Conservation (phyloP, 139 green algal species). For the Chlorella vulgaris region DNA sequence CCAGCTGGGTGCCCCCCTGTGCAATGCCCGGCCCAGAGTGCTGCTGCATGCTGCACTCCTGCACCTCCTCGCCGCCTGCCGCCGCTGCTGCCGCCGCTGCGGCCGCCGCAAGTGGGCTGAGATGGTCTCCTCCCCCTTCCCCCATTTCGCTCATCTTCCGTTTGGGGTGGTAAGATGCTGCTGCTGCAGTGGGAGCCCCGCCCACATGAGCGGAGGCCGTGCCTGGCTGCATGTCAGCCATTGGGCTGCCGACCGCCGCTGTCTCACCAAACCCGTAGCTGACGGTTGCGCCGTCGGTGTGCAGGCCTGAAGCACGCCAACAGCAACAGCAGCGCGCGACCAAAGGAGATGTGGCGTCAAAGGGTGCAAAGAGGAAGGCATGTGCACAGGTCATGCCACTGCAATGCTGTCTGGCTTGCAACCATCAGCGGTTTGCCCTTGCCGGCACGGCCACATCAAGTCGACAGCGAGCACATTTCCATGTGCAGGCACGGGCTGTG, state of each 20-base stretch:
- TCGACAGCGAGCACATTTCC: not conserved
- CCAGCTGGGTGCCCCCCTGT: not conserved
- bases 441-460: no score
- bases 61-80: not conserved
- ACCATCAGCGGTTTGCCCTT: not conserved
- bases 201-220: slow-evolving; percentile 12
- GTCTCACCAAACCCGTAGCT: slow-evolving; percentile 26
- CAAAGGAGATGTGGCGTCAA: no score
- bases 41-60: slow-evolving; percentile 13
- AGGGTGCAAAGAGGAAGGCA: not conserved
- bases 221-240: slow-evolving; percentile 11
- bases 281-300: slow-evolving; percentile 7
- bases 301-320: slow-evolving; percentile 27
- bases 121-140: slow-evolving; percentile 17
- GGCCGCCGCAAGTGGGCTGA: not conserved
- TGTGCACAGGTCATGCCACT: not conserved
- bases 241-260: not conserved
- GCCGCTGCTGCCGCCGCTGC: not conserved
- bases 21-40: not conserved
- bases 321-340: not conserved
- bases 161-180: no score
- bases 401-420: not conserved
- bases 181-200: no score
- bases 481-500: no score
- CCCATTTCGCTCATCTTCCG: slow-evolving; percentile 38